Evolutionary conservation across 148 eudicot species (phyloP).

Genomic region (Rhododendron ovatum): DNA sequence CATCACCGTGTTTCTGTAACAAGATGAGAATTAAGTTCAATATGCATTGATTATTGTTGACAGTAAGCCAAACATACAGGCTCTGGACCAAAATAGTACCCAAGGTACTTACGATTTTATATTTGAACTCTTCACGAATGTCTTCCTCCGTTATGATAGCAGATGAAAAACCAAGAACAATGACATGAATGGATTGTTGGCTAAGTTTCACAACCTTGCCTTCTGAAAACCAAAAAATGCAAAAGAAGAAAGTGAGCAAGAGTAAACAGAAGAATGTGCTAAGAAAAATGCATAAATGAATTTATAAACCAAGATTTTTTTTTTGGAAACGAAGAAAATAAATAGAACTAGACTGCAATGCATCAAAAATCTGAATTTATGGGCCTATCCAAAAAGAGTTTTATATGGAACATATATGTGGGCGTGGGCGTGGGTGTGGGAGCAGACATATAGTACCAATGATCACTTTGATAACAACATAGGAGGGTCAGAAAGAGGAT

Average conservation of each 20-base stretch:
- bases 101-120: constrained; percentile 48
- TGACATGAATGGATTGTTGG: constrained; percentile 66
- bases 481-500: not conserved
- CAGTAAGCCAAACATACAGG: not conserved
- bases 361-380: not conserved
- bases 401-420: not conserved
- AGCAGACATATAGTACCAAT: not conserved
- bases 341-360: not conserved
- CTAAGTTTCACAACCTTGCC: constrained; percentile 84
- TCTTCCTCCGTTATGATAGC: constrained; percentile 67
- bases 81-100: not conserved
- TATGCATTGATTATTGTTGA: not conserved
- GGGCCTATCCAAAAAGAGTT: not conserved
- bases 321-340: not conserved
- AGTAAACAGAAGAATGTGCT: not conserved
- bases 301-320: not conserved
- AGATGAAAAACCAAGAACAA: constrained; percentile 90
- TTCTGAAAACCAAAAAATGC: constrained; percentile 34
- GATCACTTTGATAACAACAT: not conserved
- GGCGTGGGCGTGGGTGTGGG: not conserved
- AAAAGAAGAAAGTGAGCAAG: not conserved
- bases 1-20: constrained; percentile 58
- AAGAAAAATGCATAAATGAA: not conserved
- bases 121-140: constrained; percentile 68
- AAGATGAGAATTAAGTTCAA: constrained; percentile 3